Percentiles rank a stretch among this genome's conserved stretches.
Conservation (phyloP, 257 asterid species). For the Lycium barbarum region DNA sequence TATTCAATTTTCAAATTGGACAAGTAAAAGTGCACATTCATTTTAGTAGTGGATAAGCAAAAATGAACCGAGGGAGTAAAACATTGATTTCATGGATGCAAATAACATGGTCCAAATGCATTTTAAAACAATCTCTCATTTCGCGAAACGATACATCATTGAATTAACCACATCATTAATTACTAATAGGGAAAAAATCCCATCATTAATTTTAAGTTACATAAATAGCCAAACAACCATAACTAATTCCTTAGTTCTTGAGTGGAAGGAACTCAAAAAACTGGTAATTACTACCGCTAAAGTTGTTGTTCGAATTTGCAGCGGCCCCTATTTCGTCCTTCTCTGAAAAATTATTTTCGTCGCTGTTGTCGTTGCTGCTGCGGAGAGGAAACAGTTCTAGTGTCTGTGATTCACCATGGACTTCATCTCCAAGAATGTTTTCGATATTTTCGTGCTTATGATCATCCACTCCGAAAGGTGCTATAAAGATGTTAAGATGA, state of each 20-base stretch:
- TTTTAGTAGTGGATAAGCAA: too few relatives aligned
- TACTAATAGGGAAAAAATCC: not conserved
- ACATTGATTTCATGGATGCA: constrained; percentile 17
- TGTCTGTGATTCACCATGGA: constrained; percentile 55
- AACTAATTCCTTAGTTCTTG: constrained; percentile 51
- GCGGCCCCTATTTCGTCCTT: constrained; percentile 34
- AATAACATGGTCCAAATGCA: constrained; percentile 43
- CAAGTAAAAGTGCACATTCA: too few relatives aligned
- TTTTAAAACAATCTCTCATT: constrained; percentile 29
- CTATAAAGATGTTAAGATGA: constrained; percentile 42
- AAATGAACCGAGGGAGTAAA: too few relatives aligned
- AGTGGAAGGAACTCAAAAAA: constrained; percentile 88
- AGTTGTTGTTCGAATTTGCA: constrained; percentile 21
- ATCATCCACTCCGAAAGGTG: constrained; percentile 35
- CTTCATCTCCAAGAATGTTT: not conserved
- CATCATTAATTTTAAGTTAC: constrained; percentile 31
- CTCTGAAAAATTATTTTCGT: constrained; percentile 13
- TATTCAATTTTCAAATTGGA: too few relatives aligned
- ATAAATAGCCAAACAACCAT: not conserved
- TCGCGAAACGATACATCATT: not conserved
- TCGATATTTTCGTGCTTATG: not conserved
- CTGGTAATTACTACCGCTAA: constrained; percentile 47
- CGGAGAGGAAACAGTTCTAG: constrained; percentile 80
- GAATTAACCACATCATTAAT: not conserved
- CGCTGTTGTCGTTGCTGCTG: constrained; percentile 30